Conservation (phyloP, 345 rosid species). For the Bruguiera parviflora region DNA sequence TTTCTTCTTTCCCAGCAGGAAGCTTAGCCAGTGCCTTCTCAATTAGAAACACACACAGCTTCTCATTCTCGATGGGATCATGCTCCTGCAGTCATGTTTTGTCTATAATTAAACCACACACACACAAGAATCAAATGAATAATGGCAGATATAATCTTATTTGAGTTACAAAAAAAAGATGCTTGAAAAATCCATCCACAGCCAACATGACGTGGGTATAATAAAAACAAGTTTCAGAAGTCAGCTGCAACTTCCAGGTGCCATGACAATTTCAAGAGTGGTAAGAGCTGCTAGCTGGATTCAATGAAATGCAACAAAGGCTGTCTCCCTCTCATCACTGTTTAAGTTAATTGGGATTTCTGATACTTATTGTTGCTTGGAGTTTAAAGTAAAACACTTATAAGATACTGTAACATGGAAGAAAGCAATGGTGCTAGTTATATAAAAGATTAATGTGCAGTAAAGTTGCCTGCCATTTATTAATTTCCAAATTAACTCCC, state of each 20-base stretch:
- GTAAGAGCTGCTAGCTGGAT: background rate
- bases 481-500: background rate
- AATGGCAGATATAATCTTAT: background rate
- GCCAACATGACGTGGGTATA: background rate
- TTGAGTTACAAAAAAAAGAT: background rate
- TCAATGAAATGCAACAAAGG: constrained; percentile 5
- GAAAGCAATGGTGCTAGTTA: too few relatives aligned
- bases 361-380: background rate
- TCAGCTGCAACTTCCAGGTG: background rate
- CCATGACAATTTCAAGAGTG: background rate
- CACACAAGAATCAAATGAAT: constrained; percentile 5
- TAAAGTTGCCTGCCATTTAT: background rate
- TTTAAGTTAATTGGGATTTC: background rate
- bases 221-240: background rate
- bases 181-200: background rate
- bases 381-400: too few relatives aligned
- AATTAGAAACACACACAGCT: constrained; percentile 61
- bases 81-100: constrained; percentile 45
- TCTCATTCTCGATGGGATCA: constrained; percentile 67
- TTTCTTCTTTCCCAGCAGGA: constrained; percentile 61
- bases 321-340: background rate
- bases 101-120: constrained; percentile 4
- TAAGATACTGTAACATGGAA: too few relatives aligned
- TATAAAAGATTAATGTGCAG: background rate
- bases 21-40: constrained; percentile 81